Conservation (phyloP, 1,139 yeast genomes). For the Hansenula anomala region DNA sequence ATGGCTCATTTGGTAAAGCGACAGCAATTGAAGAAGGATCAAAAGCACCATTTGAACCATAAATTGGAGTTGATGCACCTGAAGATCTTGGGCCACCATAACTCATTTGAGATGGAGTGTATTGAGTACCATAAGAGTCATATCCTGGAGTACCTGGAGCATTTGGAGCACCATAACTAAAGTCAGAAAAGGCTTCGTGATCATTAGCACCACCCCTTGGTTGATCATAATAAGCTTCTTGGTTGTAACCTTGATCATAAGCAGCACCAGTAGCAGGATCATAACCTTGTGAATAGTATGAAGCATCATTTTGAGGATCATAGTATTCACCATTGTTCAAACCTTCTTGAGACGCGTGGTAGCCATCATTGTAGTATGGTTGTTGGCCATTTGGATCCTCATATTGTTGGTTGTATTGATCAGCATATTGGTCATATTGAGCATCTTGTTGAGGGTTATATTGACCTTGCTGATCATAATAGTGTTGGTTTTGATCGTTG, state of each 20-base stretch:
- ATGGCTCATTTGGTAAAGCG: slow-evolving; percentile 64
- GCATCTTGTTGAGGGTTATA: slow-evolving; percentile 9
- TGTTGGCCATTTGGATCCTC: slow-evolving; percentile 24
- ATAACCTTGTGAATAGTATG: slow-evolving; percentile 24
- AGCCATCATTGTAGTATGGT: slow-evolving; percentile 24
- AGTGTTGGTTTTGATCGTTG: slow-evolving; percentile 21
- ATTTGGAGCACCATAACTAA: slow-evolving; percentile 57
- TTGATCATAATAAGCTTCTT: slow-evolving; percentile 45
- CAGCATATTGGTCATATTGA: slow-evolving; percentile 10
- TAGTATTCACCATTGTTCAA: slow-evolving; percentile 24
- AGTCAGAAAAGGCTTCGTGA: slow-evolving; percentile 68
- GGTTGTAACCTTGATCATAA: slow-evolving; percentile 43
- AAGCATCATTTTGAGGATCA: slow-evolving; percentile 26
- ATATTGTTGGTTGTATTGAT: slow-evolving; percentile 22
- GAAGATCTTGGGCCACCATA: slow-evolving; percentile 83
- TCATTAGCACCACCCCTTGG: slow-evolving; percentile 44
- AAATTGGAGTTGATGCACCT: slow-evolving; percentile 94
- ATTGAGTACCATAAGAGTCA: slow-evolving; percentile 65
- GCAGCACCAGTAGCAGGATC: slow-evolving; percentile 15
- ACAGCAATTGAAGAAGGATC: slow-evolving; percentile 62
- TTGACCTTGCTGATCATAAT: slow-evolving; percentile 23
- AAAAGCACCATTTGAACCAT: slow-evolving; percentile 59
- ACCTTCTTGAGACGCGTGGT: slow-evolving; percentile 24
- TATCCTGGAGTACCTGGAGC: slow-evolving; percentile 63
- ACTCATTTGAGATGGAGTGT: slow-evolving; percentile 79